Base-by-base conservation (phyloP, 176 grass and related monocot species). In the Carex littledalei region DNA sequence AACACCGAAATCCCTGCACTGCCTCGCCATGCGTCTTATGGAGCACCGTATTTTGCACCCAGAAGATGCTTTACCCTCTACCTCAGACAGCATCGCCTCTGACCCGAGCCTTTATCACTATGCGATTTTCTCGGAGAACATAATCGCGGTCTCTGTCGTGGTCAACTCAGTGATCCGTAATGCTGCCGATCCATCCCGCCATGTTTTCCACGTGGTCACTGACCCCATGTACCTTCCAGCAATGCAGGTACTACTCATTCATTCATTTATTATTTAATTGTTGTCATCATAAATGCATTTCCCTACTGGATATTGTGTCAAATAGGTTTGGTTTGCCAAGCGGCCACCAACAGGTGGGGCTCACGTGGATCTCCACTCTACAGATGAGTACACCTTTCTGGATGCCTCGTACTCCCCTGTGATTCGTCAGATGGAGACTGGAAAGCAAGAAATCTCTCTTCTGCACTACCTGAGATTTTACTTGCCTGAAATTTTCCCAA, bases 21-120 rank as follows among this genome's bases (percentile, higher is more conserved):
- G 94, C 89, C 94, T 97, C 24, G 91, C 96, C 64, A 95, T 99
- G 96, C 96, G 93, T 85, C 93, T 99, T 52, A 91, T 99, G 71
- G 94, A 91, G 84, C 86, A 92, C 54, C 87, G 86, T 63, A 92
- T 95, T 89, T 69, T 74, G n/a, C 88, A 91, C 87, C 90, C 92
- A 31, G 88, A 83, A 68, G 88, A 75, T 16, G 67, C 72, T 62
- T 85, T 78, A 81, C 84, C 72, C 71, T 60, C 78, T 57, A 80
- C 10, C 65, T 69, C 63, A 14, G 47, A 52, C 6, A 21, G 14
- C 81, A 10, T 86, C 58, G 34, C 78, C 67, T 6, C 22, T 91
- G 91, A 97, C 84, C 87, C 89, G 8, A 58, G 58, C 18, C 92
- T 93, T n/a, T 86, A 87, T 86, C 94, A 97, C 87, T 97, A 94